phyloP scores from a whole-genome alignment of 768 basidiomycete species.

The Strobilomyces echinocephalus region DNA sequence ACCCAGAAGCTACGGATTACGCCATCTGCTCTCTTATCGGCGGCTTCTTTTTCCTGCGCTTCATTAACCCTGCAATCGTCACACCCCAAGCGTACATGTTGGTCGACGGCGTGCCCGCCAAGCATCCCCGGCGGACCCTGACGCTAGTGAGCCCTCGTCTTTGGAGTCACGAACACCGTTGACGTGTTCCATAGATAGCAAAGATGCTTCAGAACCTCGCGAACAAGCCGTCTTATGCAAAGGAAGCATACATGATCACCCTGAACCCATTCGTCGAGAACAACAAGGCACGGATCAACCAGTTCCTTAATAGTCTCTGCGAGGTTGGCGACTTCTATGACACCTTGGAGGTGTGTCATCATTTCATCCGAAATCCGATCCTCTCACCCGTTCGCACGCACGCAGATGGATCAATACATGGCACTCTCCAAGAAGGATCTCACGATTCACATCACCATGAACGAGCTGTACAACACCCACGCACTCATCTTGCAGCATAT shows the following conservation, averaged over 20 bases:
- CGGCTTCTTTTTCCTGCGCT: slow-evolving; percentile 99
- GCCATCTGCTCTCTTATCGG: slow-evolving; percentile 98
- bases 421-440: slow-evolving; percentile 98
- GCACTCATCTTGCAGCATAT: slow-evolving; percentile 92
- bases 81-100: slow-evolving; percentile 99
- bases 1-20: slow-evolving; percentile 97
- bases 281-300: slow-evolving; percentile 96
- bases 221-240: slow-evolving; percentile 96
- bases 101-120: slow-evolving; percentile 95
- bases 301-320: slow-evolving; percentile 93
- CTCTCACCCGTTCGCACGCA: background rate
- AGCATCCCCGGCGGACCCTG: slow-evolving; percentile 93
- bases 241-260: slow-evolving; percentile 98
- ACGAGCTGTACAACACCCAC: slow-evolving; percentile 99
- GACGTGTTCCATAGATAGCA: slow-evolving; percentile 63
- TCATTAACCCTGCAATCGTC: slow-evolving; percentile 99
- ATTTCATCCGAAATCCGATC: background rate
- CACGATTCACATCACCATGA: slow-evolving; percentile 96
- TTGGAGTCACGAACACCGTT: background rate
- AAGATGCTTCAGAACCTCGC: slow-evolving; percentile 99
- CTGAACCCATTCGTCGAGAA: slow-evolving; percentile 98
- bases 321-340: slow-evolving; percentile 99
- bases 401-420: slow-evolving; percentile 99
- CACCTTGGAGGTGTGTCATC: slow-evolving; percentile 76
- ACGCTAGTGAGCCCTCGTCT: slow-evolving; percentile 60